Conservation (phyloP, 495 filamentous ascomycete genomes). For the Alectoria sarmentosa region DNA sequence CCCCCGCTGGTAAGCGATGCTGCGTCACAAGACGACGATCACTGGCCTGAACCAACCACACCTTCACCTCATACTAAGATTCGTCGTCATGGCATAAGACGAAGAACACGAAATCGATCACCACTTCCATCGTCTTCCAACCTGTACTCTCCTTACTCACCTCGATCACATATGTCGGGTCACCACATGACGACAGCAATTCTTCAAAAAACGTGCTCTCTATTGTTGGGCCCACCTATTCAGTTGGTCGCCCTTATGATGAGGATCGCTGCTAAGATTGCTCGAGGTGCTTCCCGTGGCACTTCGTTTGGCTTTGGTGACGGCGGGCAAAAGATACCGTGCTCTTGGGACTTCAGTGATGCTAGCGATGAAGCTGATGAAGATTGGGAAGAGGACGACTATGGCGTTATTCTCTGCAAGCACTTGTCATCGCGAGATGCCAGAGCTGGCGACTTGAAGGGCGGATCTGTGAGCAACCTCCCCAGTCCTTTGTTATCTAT, state of each 20-base stretch:
- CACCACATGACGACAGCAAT: conserved; percentile 58
- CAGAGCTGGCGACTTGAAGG: conserved; percentile 26
- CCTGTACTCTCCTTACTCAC: conserved; percentile 47
- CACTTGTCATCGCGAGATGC: conserved; percentile 25
- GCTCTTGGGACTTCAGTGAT: conserved; percentile 27
- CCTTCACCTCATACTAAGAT: conserved; percentile 44
- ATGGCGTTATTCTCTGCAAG: conserved; percentile 18
- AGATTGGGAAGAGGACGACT: conserved; percentile 25
- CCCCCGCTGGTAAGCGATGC: conserved; percentile 29
- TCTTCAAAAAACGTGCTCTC: conserved; percentile 64
- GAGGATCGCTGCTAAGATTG: conserved; percentile 67
- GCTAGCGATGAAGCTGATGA: conserved; percentile 21
- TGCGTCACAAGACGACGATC: conserved; percentile 31
- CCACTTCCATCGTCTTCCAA: conserved; percentile 62
- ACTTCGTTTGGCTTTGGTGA: conserved; percentile 21
- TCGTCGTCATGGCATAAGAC: conserved; percentile 45
- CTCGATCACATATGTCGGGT: conserved; percentile 30
- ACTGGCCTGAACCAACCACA: conserved; percentile 37
- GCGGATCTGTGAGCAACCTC: conserved; percentile 18
- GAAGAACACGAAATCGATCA: conserved; percentile 56
- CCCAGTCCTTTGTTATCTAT: neutral
- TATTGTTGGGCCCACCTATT: conserved; percentile 67
- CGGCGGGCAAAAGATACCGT: conserved; percentile 21
- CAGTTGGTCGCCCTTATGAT: conserved; percentile 72
- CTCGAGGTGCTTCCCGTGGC: conserved; percentile 40